phyloP scores from a whole-genome alignment of 148 eudicot species.

The Cornus controversa region DNA sequence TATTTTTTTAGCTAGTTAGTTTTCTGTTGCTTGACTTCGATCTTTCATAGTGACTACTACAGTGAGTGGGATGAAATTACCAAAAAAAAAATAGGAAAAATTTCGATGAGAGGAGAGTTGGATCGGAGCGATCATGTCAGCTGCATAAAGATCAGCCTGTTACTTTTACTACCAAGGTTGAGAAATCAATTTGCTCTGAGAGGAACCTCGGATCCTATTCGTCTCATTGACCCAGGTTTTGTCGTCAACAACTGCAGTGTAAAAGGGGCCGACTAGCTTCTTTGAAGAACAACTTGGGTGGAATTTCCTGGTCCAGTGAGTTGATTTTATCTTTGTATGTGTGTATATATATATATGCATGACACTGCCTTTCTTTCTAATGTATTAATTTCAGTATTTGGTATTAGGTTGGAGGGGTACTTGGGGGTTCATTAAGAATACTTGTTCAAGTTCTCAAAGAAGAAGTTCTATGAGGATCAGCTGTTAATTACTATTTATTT shows the following conservation, averaged over 20 bases:
- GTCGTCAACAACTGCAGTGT: constrained; percentile 4
- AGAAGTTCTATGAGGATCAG: background rate
- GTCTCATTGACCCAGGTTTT: constrained; percentile 19
- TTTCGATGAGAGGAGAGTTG: constrained; percentile 32
- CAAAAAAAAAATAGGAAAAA: background rate
- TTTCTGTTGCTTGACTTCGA: constrained; percentile 1
- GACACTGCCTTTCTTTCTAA: background rate
- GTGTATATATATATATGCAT: constrained; percentile 19
- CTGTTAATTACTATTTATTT: background rate
- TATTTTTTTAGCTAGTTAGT: background rate
- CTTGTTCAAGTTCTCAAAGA: background rate
- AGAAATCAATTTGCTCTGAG: constrained; percentile 58
- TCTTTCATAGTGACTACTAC: background rate
- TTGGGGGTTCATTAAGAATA: constrained; percentile 8
- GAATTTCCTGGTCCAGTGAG: constrained; percentile 10
- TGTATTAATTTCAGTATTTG: constrained; percentile 3
- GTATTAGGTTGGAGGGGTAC: constrained; percentile 1
- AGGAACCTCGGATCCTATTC: constrained; percentile 88
- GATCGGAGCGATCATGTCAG: constrained; percentile 84
- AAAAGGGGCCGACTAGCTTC: constrained; percentile 3
- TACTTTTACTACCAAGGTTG: constrained; percentile 16
- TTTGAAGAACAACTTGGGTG: constrained; percentile 5
- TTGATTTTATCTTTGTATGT: constrained; percentile 12
- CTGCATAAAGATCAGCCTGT: constrained; percentile 43
- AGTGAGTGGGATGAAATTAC: background rate